Percentiles rank a stretch among this genome's conserved stretches.
These are phyloP conservation scores for Psilocybe cyanescens DNA, from an alignment of 768 basidiomycete species.

Conservation along the genomic window DNA sequence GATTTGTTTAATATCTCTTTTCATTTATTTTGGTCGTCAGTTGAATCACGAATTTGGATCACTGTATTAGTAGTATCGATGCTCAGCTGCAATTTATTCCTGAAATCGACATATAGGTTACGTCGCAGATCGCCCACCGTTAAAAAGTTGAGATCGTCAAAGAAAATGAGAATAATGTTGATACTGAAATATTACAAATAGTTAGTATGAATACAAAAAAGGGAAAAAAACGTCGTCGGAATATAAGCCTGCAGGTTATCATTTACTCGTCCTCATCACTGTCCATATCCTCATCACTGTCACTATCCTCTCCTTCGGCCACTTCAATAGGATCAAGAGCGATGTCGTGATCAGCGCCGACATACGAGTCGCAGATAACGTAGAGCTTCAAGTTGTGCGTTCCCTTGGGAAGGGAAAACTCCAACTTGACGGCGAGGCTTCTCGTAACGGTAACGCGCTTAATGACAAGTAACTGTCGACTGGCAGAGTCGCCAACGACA, in stretches of 20 bases:
- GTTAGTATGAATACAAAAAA: slow-evolving; percentile 11
- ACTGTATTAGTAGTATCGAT: too few species aligned
- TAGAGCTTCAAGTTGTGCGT: slow-evolving; percentile 82
- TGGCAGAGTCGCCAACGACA: slow-evolving; percentile 84
- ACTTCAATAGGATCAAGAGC: slow-evolving; percentile 82
- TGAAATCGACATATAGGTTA: neutral
- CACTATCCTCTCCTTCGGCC: slow-evolving; percentile 88
- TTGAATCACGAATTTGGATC: neutral
- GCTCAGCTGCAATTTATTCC: neutral
- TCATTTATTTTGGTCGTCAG: neutral
- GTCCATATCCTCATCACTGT: slow-evolving; percentile 79
- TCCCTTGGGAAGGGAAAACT: slow-evolving; percentile 88
- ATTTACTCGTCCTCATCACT: slow-evolving; percentile 56
- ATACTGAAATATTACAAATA: slow-evolving; percentile 9
- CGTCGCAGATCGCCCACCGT: neutral
- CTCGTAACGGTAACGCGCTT: slow-evolving; percentile 93
- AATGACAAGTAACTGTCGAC: slow-evolving; percentile 80
- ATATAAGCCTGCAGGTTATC: neutral
- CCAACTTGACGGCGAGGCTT: slow-evolving; percentile 82
- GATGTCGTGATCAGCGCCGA: slow-evolving; percentile 93
- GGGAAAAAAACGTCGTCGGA: neutral
- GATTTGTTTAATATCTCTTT: neutral
- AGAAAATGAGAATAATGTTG: neutral
- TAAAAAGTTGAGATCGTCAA: neutral
- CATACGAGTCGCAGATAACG: slow-evolving; percentile 91